Evolutionary conservation across 257 asterid genomes (phyloP), one percentile per base, ranked within the genome.

Genomic region (Nicotiana otophora): DNA sequence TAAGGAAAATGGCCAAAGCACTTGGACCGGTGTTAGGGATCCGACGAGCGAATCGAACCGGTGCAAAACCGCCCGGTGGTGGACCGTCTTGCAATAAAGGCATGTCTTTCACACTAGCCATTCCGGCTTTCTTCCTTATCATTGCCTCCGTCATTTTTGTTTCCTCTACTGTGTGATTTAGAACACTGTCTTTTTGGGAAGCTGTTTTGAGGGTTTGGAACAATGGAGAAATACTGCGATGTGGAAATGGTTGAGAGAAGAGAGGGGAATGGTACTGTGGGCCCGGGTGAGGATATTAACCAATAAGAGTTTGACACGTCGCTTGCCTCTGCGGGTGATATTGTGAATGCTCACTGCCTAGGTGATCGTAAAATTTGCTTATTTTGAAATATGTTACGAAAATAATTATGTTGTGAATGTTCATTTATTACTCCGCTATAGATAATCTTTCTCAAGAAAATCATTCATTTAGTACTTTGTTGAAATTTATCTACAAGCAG

Each of bases 51-150:
- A 84, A 96, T 82, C 98, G 84, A 72, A 96, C 95, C 84, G 98
- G 98, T 2, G 99, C 97, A 76, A 96, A 96, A 4, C 99, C 99
- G 7, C 98, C 99, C 3, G 97, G 98, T 30, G 99, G 99, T 80
- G 99, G 98, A 36, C 98, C 98, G 84, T 96, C 98, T 85, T 96
- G 98, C 51, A 96, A 85, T 16, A 93, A n/a, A 39, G 98, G 98
- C 99, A 94, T 96, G 58, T 96, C 98, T 88, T 93, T 94, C 20
- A 94, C 92, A 86, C 97, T 92, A 23, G 95, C 94, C 96, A 96
- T 96, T 2, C 99, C 99, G 5, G 96, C 74, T 86, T 94, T 94
- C 64, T 90, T 91, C 91, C 99, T 93, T 65, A 94, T 92, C 87
- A 86, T 31, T 62, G 96, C 93, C 90, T 96, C 98, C 87, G 97